Evolutionary conservation across 768 basidiomycete species (phyloP), one percentile per base, ranked within the genome.

Genomic region (Phaffia australis): DNA sequence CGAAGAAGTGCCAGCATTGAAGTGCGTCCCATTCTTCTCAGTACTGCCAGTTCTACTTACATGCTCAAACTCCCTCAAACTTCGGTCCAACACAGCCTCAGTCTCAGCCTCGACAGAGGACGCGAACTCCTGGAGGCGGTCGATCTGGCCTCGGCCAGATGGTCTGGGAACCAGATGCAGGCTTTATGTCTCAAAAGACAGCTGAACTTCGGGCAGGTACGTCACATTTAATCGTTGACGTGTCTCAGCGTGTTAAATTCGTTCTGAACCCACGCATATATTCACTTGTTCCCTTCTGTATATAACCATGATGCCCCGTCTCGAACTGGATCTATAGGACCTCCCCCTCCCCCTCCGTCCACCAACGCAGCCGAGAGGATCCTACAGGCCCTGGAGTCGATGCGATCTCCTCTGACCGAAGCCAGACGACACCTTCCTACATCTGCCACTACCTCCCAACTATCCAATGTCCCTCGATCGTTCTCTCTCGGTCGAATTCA

Each of bases 111-210:
- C 49, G 50, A 11, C 47, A 30, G 9, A 61, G 52, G 47, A 42
- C 49, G 32, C 52, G 49, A 42, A 61, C 49, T 27, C 52, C 60
- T 29, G 25, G 60, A 25, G 60, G 60, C 18, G 35, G 35, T 42
- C 35, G 35, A 42, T 11, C 35, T 11, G 35, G 35, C 11, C 35
- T 42, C 35, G 35, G 35, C 35, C 60, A 61, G 60, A 61, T 61
- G 60, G 60, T 61, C 3, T 61, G 60, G 60, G 49, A 61, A 51
- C 60, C 60, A 50, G 60, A 61, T 19, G 48, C 49, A 18, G 60
- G 62, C 16, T 63, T 52, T 54, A 7, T 55, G 15, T 63, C 52
- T 27, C 52, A 54, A 42, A 63, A 23, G n/a, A 63, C 52, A 3
- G 30, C 55, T 46, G 62, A 63, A 23, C 52, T 54, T 42, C 62